Percentiles rank a stretch among this genome's conserved stretches.
Conservation (phyloP, 2,329 filamentous ascomycete species). For the Aureobasidium pullulans region DNA sequence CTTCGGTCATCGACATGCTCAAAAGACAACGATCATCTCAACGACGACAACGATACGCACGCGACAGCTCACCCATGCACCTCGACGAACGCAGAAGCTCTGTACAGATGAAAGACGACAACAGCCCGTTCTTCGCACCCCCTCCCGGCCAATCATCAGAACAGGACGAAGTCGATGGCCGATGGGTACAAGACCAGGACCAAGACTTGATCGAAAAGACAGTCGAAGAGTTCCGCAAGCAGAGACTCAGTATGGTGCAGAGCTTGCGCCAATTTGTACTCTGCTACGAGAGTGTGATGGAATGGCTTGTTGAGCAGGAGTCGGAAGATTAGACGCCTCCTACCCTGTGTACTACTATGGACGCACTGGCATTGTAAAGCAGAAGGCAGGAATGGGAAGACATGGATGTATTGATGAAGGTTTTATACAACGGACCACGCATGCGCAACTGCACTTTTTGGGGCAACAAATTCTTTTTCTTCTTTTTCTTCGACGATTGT, state of each 20-base stretch:
- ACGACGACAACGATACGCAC: conserved; percentile 29
- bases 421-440: not conserved
- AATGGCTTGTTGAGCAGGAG: conserved; percentile 61
- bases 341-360: not conserved
- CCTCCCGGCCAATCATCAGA: not conserved
- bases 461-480: not conserved
- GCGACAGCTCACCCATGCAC: conserved; percentile 40
- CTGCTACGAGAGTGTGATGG: conserved; percentile 89
- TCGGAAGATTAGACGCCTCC: not conserved
- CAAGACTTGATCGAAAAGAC: conserved; percentile 78
- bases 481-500: not conserved
- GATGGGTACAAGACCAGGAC: conserved; percentile 63
- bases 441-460: not conserved
- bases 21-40: conserved; percentile 61
- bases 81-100: conserved; percentile 21
- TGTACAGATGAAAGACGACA: conserved; percentile 2
- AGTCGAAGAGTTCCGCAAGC: conserved; percentile 81
- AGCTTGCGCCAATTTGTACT: conserved; percentile 88
- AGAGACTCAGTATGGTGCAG: conserved; percentile 94
- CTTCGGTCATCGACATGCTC: conserved; percentile 92
- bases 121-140: conserved; percentile 15
- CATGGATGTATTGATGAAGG: not conserved
- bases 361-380: not conserved
- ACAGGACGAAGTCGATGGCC: conserved; percentile 27
- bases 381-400: not conserved